Evolutionary conservation across 345 rosid genomes (phyloP).

Genomic region (Eutrema heterophyllum): DNA sequence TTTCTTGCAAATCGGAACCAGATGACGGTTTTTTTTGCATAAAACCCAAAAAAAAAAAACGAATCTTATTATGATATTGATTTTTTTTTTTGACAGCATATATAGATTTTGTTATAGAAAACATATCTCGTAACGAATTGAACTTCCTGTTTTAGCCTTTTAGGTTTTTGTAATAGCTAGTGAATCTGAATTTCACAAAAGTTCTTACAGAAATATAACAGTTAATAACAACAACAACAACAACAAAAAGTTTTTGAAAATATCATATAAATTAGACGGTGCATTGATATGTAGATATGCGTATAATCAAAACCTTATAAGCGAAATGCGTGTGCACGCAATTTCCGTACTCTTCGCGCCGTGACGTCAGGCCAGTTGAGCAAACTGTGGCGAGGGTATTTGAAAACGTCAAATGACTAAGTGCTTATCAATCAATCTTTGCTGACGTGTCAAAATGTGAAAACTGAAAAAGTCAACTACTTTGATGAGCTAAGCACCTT

Average conservation of each 20-base stretch:
- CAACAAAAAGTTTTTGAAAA: not conserved
- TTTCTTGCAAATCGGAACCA: too few species aligned
- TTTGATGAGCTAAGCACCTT: constrained; percentile 12
- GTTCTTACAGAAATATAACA: not conserved
- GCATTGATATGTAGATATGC: constrained; percentile 20
- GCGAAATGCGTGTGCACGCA: constrained; percentile 17
- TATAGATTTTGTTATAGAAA: not conserved
- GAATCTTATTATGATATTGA: too few species aligned
- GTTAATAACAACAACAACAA: not conserved
- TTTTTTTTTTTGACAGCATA: too few species aligned
- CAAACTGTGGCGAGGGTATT: not conserved
- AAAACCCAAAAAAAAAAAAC: too few species aligned
- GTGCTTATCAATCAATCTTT: constrained; percentile 6
- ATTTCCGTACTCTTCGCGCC: not conserved
- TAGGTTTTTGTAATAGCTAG: not conserved
- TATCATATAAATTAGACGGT: not conserved
- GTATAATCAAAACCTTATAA: not conserved
- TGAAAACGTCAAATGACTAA: constrained; percentile 2
- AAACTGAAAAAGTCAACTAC: constrained; percentile 19
- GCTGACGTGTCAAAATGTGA: constrained; percentile 13
- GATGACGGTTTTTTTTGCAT: too few species aligned
- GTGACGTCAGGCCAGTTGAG: constrained; percentile 15
- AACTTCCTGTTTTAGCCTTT: not conserved
- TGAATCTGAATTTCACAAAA: not conserved
- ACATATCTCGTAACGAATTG: not conserved